Conservation (phyloP, 805 yeast species). For the Zygoascus flipseniorum region DNA sequence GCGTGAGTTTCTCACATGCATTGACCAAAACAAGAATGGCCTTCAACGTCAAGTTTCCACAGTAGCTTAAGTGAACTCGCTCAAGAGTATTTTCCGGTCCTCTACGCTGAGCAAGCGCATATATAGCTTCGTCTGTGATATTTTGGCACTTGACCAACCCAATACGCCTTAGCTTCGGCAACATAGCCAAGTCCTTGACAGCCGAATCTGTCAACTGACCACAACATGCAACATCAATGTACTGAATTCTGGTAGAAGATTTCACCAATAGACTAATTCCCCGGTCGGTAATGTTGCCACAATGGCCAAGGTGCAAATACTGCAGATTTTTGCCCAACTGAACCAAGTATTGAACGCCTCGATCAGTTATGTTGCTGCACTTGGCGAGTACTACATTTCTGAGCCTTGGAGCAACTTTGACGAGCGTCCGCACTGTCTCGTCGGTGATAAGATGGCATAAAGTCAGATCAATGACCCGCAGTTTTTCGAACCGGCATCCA, state of each 20-base stretch:
- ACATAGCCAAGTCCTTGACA: slow-evolving; percentile 61
- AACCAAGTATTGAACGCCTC: slow-evolving; percentile 62
- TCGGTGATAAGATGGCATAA: slow-evolving; percentile 78
- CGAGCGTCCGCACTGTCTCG: slow-evolving; percentile 62
- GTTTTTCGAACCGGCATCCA: slow-evolving; percentile 38
- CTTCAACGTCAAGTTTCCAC: slow-evolving; percentile 66
- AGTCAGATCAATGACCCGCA: slow-evolving; percentile 79
- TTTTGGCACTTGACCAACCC: slow-evolving; percentile 88
- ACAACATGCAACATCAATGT: slow-evolving; percentile 93
- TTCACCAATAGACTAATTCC: slow-evolving; percentile 73
- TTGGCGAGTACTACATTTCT: slow-evolving; percentile 85
- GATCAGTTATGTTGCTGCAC: slow-evolving; percentile 79
- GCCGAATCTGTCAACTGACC: slow-evolving; percentile 79
- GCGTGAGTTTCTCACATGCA: slow-evolving; percentile 81
- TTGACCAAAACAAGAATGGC: slow-evolving; percentile 70
- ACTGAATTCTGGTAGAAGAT: slow-evolving; percentile 76
- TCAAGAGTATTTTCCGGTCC: slow-evolving; percentile 77
- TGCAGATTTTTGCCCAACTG: slow-evolving; percentile 72
- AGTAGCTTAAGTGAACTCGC: slow-evolving; percentile 87
- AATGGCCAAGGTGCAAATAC: slow-evolving; percentile 89
- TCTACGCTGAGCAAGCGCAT: slow-evolving; percentile 53
- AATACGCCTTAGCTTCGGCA: slow-evolving; percentile 77
- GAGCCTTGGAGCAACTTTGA: slow-evolving; percentile 70
- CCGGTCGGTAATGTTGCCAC: slow-evolving; percentile 78
- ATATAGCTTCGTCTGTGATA: slow-evolving; percentile 75